Base-by-base conservation (phyloP, 192 early-diverging fungal species). In the Anaeromyces robustus region DNA sequence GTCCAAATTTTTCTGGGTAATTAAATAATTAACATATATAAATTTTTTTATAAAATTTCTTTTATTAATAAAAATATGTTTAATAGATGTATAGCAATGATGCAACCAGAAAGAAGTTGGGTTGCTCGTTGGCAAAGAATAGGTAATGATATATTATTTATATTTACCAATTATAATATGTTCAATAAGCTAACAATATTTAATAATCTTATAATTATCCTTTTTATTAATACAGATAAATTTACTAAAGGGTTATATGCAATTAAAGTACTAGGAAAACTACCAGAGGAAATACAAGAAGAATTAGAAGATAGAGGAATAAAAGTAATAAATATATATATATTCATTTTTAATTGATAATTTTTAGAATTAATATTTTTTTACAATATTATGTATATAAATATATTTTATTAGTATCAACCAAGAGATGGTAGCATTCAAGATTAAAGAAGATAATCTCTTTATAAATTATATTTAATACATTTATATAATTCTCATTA, bases 91-190 rank as follows among this genome's bases (percentile, higher is more conserved):
- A 92, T 93, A 81, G 92, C 93, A 2, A 84, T 92, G 81, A 92
- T 94, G 87, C 87, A 91, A 82, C 94, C 94, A 22, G 89, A 85
- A 78, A 86, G 90, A 78, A 91, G 89, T 79, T 95, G 94, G 94
- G 92, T 94, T 18, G 91, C 89, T 77, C 92, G 90, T 82, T 94
- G 89, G 86, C 88, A 93, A 52, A 89, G 87, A 77, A 86, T 92
- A 77, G 87, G 90, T 92, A 85, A n/a, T 85, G 80, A 52, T 28
- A 13, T 77, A 12, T 78, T 80, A 17, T 31, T 32, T 32, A 30
- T 78, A 31, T 32, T 39, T 17, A 30, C 32, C 22, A 12, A 39
- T 28, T 39, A 18, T 30, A 77, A 78, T 59, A 85, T 37, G 79
- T 86, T 34, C 29, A 28, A 77, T 12, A 77, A 1, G 59, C 30